phyloP scores from a whole-genome alignment of 768 basidiomycete species.

The Pulveroboletus frians region DNA sequence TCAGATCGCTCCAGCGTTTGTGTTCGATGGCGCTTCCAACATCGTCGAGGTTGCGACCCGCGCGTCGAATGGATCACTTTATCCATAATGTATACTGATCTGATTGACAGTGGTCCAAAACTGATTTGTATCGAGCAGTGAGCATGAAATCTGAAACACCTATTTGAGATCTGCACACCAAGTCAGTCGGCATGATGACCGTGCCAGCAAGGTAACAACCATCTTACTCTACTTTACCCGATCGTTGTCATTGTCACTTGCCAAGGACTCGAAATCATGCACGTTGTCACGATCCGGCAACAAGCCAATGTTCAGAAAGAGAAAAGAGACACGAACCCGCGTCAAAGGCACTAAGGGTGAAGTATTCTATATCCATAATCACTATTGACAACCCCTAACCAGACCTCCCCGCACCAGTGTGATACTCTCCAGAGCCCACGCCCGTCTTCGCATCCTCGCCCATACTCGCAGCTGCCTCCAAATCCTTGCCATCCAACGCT shows the following conservation, averaged over 20 bases:
- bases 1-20: no score
- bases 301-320: background rate
- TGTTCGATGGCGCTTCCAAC: no score
- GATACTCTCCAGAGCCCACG: background rate
- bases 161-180: no score
- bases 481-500: constrained; percentile 73
- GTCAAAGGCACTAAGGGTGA: background rate
- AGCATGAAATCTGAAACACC: no score
- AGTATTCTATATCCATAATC: background rate
- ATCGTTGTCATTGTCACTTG: background rate
- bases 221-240: no score
- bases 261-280: no score
- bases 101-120: no score
- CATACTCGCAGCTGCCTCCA: constrained; percentile 22
- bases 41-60: background rate
- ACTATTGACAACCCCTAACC: background rate
- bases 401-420: background rate
- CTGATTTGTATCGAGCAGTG: no score
- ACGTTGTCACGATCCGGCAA: no score
- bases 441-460: background rate
- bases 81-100: no score
- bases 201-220: no score
- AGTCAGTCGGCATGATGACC: no score
- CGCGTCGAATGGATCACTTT: background rate
- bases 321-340: background rate